These are phyloP conservation scores for Paraconiothyrium brasiliense DNA, from an alignment of 2,329 filamentous ascomycete genomes.

Conservation along the genomic window DNA sequence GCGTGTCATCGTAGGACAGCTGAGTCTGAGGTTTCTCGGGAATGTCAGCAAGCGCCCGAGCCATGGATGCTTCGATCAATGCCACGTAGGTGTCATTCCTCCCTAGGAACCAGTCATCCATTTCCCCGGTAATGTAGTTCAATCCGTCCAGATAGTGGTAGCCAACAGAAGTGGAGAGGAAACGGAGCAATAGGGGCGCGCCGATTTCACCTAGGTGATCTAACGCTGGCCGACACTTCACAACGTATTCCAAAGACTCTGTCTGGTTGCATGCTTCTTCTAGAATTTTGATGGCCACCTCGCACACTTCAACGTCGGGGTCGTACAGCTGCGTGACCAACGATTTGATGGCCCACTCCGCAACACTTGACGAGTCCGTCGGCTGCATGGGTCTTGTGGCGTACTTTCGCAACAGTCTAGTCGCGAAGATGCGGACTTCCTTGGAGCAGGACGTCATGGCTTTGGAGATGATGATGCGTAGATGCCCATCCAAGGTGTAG, in stretches of 20 bases:
- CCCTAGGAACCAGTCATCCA: constrained; percentile 99
- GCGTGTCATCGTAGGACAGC: constrained; percentile 53
- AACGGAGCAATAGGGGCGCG: constrained; percentile 88
- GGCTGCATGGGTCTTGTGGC: constrained; percentile 68
- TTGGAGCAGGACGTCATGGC: constrained; percentile 91
- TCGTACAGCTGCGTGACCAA: constrained; percentile 99
- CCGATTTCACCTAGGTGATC: constrained; percentile 98
- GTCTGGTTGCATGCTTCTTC: constrained; percentile 97
- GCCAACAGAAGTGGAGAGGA: constrained; percentile 93
- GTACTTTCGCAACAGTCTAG: constrained; percentile 86
- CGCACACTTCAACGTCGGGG: constrained; percentile 94
- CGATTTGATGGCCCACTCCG: constrained; percentile 94
- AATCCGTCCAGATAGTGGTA: constrained; percentile 97
- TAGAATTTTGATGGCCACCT: constrained; percentile 94
- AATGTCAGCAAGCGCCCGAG: constrained; percentile 77
- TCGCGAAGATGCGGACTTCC: constrained; percentile 88
- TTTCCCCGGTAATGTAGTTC: constrained; percentile 98
- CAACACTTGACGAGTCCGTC: constrained; percentile 64
- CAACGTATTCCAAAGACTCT: constrained; percentile 90
- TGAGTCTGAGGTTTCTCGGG: constrained; percentile 64
- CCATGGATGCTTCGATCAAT: constrained; percentile 93
- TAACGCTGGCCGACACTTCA: constrained; percentile 91
- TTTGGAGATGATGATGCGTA: constrained; percentile 91
- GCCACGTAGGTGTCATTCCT: constrained; percentile 96
- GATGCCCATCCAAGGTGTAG: constrained; percentile 84